Base-by-base conservation (phyloP, 805 yeast genomes). In the Priceomyces fermenticarens region DNA sequence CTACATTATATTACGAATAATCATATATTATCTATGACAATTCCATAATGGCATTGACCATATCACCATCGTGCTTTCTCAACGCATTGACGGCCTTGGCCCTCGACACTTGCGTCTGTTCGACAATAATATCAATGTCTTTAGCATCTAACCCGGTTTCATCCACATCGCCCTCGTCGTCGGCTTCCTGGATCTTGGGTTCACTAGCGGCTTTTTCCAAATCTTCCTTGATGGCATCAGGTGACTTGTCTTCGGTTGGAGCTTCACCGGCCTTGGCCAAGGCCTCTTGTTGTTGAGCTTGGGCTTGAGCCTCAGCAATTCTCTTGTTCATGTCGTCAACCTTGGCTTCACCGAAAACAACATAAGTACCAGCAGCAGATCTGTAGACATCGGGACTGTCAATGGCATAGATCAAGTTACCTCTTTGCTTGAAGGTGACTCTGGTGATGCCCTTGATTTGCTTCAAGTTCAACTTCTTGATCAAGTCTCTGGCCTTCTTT, bases 311-410 rank as follows among this genome's bases (percentile, higher is more conserved):
- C 65, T 83, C 85, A 63, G 85, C 85, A 70, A 86, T 78, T 78
- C 89, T 83, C 72, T 87, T 83, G 73, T 83, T 81, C 71, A 89
- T 74, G 77, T 91, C 96, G 71, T 91, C 97, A 56, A 87, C 85
- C 80, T 88, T 87, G 65, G 97, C 95, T 75, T 90, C 97, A 74
- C 99, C 99, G 60, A 91, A 90, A 55, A 91, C 97, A 58, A 91
- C 83, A 78, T 86, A 93, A 57, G 95, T 84, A 65, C 97, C 97
- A 63, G 95, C 85, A 51, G 83, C 78, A 49, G 97, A 83, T 73
- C 79, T 88, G 95, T 77, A 91, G 47, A 93, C 98, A 57, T 89
- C 97, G 70, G 99, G 99, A 55, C 72, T 67, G 67, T 88, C 93
- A 73, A 91, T 87, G 63, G 93, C 96, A 69, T 84, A 80, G 65